Percentiles rank a stretch among this genome's conserved stretches.
Conservation (phyloP, 257 asterid species). For the Haberlea rhodopensis region DNA sequence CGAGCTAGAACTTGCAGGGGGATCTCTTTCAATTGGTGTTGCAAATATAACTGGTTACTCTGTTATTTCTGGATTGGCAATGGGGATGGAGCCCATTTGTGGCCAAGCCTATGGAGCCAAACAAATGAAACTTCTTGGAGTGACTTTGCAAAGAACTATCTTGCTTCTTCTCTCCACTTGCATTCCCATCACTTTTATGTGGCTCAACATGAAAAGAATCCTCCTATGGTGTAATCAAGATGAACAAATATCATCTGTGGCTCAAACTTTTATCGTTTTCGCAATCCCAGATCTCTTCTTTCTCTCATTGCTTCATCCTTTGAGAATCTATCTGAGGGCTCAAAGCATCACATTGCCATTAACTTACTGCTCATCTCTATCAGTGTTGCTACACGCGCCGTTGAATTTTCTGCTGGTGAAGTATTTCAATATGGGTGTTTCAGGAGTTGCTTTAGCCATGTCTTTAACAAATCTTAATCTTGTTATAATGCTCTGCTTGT, state of each 20-base stretch:
- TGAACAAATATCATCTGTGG: constrained; percentile 61
- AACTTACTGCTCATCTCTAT: constrained; percentile 58
- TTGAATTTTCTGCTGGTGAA: constrained; percentile 60
- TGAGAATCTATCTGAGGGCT: constrained; percentile 68
- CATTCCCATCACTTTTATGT: constrained; percentile 71
- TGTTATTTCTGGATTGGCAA: constrained; percentile 88
- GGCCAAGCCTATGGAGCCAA: constrained; percentile 96
- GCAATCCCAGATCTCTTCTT: constrained; percentile 84
- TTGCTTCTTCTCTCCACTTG: constrained; percentile 71
- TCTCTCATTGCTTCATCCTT: constrained; percentile 76
- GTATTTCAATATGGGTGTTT: constrained; percentile 54
- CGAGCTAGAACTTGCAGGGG: constrained; percentile 89
- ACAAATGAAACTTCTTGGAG: constrained; percentile 82
- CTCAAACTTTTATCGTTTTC: constrained; percentile 70
- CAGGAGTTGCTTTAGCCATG: constrained; percentile 86
- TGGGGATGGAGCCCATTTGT: constrained; percentile 99
- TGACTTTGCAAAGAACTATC: constrained; percentile 79
- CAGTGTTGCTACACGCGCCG: constrained; percentile 69
- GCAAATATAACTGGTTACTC: constrained; percentile 96
- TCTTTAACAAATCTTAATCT: constrained; percentile 72
- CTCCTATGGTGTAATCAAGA: constrained; percentile 85
- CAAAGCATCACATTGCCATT: constrained; percentile 75
- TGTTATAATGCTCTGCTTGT: constrained; percentile 44
- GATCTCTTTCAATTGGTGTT: constrained; percentile 87
- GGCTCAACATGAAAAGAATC: constrained; percentile 77